These are phyloP conservation scores for Platanthera zijinensis DNA, from an alignment of 106 monocot genomes.

Conservation along the genomic window DNA sequence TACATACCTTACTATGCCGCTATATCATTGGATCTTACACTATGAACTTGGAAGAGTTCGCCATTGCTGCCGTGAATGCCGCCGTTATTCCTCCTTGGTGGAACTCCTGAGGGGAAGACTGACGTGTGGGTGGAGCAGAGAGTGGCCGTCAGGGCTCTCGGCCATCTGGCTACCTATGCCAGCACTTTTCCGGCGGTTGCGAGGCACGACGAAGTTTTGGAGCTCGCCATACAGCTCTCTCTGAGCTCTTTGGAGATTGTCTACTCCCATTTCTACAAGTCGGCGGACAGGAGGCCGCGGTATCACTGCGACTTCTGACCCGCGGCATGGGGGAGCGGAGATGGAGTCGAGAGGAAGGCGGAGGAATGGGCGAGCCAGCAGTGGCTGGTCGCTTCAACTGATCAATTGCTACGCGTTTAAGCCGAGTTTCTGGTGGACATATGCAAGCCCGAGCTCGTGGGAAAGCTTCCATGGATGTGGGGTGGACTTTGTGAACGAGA, in stretches of 20 bases:
- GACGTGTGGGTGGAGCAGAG: slow-evolving; percentile 99
- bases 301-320: slow-evolving; percentile 99
- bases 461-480: slow-evolving; percentile 89
- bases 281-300: slow-evolving; percentile 61
- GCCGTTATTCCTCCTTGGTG: slow-evolving; percentile 81
- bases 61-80: slow-evolving; percentile 77
- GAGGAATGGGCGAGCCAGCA: slow-evolving; percentile 99
- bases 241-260: slow-evolving; percentile 92
- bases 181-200: slow-evolving; percentile 86
- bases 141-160: slow-evolving; percentile 90
- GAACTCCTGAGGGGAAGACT: slow-evolving; percentile 91
- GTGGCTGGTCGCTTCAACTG: slow-evolving; percentile 97
- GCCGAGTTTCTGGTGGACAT: slow-evolving; percentile 83
- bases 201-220: slow-evolving; percentile 77
- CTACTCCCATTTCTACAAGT: slow-evolving; percentile 89
- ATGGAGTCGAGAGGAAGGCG: slow-evolving; percentile 98
- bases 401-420: slow-evolving; percentile 99
- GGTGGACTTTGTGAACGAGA: slow-evolving; percentile 98
- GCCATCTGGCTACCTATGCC: slow-evolving; percentile 85
- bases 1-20: slow-evolving; percentile 99
- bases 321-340: slow-evolving; percentile 96
- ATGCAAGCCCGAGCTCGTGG: slow-evolving; percentile 76
- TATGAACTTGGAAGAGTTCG: slow-evolving; percentile 99
- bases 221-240: slow-evolving; percentile 87
- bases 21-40: slow-evolving; percentile 98